Base-by-base conservation (phyloP, 495 filamentous ascomycete genomes). In the Cryomyces minteri region DNA sequence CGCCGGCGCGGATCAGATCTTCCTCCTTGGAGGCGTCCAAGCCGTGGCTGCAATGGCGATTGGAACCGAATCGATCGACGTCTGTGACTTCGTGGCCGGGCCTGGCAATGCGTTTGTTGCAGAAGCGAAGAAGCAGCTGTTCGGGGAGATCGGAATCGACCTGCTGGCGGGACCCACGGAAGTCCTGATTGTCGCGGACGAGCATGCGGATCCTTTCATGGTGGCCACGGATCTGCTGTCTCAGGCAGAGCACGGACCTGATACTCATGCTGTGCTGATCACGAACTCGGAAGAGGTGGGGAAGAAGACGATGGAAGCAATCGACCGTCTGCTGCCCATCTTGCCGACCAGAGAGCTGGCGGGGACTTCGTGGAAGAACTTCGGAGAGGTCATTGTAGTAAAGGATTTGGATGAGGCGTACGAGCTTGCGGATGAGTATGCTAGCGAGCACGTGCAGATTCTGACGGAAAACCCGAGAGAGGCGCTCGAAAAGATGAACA, bases 31-130 rank as follows among this genome's bases (percentile, higher is more conserved):
- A 0, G 70, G 71, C 0, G 70, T 71, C 0, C 71, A 74, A 47
- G 69, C 71, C 6, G 57, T 73, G 41, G 74, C 77, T 4, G 77
- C 75, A 29, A 78, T 82, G 73, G 76, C 77, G 4, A 64, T 80
- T 45, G 77, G 77, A n/a, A 80, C 77, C 0, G 65, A 78, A 50
- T 74, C 69, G 0, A 67, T 73, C 37, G 56, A 49, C 37, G 68
- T 68, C 40, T 63, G 68, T 4, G 66, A 73, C 45, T 73, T 74
- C 57, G 60, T 73, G 31, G 70, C 69, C 4, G 71, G 71, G 0
- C 71, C 70, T 0, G 71, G 70, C 5, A 73, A 74, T 44, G 61
- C 70, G 8, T 73, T 69, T 48, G 70, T 74, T 5, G 71, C 70
- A 4, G 70, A 74, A 40, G 69, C 63, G 6, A 73, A 73, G 51